Conservation (phyloP, 352 stramenopile genomes). For the Hyaloperonospora arabidopsidis region DNA sequence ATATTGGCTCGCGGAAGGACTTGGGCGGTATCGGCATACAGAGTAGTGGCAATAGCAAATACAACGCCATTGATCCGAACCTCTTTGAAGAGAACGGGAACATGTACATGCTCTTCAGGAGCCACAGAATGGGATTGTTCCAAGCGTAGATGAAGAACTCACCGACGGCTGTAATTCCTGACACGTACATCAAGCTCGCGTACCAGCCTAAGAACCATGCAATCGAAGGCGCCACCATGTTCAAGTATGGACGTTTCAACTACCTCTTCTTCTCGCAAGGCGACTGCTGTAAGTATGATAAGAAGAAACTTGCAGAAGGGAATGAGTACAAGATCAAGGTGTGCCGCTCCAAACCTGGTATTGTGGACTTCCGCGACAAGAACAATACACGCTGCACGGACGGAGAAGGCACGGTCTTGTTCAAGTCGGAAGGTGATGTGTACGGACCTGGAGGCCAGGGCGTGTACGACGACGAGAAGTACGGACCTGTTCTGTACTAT, state of each 20-base stretch:
- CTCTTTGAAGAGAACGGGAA: conserved; percentile 12
- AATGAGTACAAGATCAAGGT: conserved; percentile 27
- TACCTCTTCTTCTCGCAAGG: conserved; percentile 26
- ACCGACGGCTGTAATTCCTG: conserved; percentile 2
- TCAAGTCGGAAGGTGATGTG: conserved; percentile 25
- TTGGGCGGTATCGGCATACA: conserved; percentile 10
- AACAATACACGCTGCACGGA: conserved; percentile 11
- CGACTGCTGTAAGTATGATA: conserved; percentile 21
- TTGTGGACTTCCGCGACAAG: conserved; percentile 21
- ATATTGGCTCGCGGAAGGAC: conserved; percentile 21
- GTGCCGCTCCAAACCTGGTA: conserved; percentile 17
- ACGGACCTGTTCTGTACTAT: conserved; percentile 42
- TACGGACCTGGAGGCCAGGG: conserved; percentile 39
- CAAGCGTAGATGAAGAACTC: conserved; percentile 14
- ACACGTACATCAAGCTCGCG: conserved; percentile 18
- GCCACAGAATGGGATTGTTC: conserved; percentile 15
- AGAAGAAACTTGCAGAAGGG: conserved; percentile 9
- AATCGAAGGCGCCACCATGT: conserved; percentile 23
- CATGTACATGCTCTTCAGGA: conserved; percentile 23
- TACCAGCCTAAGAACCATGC: conserved; percentile 18
- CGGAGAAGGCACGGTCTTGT: conserved; percentile 3
- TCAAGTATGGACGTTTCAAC: conserved; percentile 20
- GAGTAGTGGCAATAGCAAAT: conserved; percentile 17
- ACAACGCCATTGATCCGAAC: conserved; percentile 23
- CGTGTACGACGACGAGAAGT: conserved; percentile 35